Evolutionary conservation across 371 early-diverging fungal genomes (phyloP), one percentile per base, ranked within the genome.

Genomic region (Actinomortierella wolfii): DNA sequence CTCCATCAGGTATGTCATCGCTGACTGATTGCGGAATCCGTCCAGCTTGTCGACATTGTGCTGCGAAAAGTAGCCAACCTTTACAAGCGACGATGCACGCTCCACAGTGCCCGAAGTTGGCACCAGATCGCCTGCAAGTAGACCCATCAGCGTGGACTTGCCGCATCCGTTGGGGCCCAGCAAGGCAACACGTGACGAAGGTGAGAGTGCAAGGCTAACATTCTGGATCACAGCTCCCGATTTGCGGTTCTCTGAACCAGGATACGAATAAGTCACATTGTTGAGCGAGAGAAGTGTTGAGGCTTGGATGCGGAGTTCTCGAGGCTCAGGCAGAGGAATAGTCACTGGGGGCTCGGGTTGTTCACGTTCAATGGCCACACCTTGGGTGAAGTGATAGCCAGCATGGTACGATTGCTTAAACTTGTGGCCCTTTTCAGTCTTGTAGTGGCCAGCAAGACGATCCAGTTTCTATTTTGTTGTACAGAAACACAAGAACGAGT

Each of bases 131-230:
- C 89, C 89, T 0, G 83, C 71, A 23, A 97, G 55, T 51, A 94
- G 56, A n/a, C 90, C 83, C 65, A 94, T 76, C 29, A 95, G 70
- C 1, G 96, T 95, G 17, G 93, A 82, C 68, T 97, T 97, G 44
- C 96, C 94, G 57, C 81, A 76, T 39, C 92, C 94, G 75, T 94
- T 94, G 1, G 84, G 81, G 8, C 93, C 93, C n/a, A 93, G 68
- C 24, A 94, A 79, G 1, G 80, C 92, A 41, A 92, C 81, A 5
- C 91, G 77, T 2, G 83, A 75, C 8, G 80, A 80, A 8, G 76
- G 80, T 24, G 83, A 85, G 34, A 94, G 71, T 20, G 80, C 82
- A 3, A 94, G 77, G 1, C 86, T 87, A 50, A 91, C 81, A 51
- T 84, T 76, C 26, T 68, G 57, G 18, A 90, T 57, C 2, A 87